Evolutionary conservation across 495 filamentous ascomycete species (phyloP).

Genomic region (Penicillium desertorum): DNA sequence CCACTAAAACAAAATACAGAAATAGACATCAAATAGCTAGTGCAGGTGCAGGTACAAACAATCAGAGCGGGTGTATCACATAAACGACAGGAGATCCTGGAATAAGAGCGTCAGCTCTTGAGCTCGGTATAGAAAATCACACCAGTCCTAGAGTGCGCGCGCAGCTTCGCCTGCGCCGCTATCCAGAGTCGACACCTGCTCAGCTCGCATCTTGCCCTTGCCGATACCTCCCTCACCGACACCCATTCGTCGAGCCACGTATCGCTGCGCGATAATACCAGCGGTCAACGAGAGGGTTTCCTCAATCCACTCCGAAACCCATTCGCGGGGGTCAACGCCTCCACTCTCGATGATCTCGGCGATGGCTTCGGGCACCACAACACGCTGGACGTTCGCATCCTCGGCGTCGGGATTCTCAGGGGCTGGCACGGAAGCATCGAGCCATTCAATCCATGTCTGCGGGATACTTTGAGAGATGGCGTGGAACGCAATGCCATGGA

Average conservation of each 20-base stretch:
- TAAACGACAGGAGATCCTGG: slow-evolving; percentile 10
- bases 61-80: slow-evolving; percentile 25
- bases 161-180: slow-evolving; percentile 82
- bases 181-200: slow-evolving; percentile 65
- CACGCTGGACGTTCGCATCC: slow-evolving; percentile 36
- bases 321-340: slow-evolving; percentile 92
- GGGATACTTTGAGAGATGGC: slow-evolving; percentile 84
- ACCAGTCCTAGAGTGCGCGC: slow-evolving; percentile 55
- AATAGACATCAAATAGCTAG: slow-evolving; percentile 2
- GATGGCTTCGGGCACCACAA: slow-evolving; percentile 75
- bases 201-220: slow-evolving; percentile 76
- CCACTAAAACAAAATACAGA: not conserved
- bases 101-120: slow-evolving; percentile 12
- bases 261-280: slow-evolving; percentile 90
- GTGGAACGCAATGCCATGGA: slow-evolving; percentile 85
- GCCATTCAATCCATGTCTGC: slow-evolving; percentile 83
- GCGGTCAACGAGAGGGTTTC: slow-evolving; percentile 77
- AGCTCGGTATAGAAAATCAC: slow-evolving; percentile 8
- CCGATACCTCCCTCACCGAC: slow-evolving; percentile 74
- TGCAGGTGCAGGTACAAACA: not conserved
- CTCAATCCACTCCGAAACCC: slow-evolving; percentile 97
- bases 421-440: slow-evolving; percentile 69
- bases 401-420: slow-evolving; percentile 41
- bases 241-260: slow-evolving; percentile 93
- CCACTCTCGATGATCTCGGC: slow-evolving; percentile 82